Conservation (phyloP, 2,329 filamentous ascomycete species). For the Magnaporthiopsis incrustans region DNA sequence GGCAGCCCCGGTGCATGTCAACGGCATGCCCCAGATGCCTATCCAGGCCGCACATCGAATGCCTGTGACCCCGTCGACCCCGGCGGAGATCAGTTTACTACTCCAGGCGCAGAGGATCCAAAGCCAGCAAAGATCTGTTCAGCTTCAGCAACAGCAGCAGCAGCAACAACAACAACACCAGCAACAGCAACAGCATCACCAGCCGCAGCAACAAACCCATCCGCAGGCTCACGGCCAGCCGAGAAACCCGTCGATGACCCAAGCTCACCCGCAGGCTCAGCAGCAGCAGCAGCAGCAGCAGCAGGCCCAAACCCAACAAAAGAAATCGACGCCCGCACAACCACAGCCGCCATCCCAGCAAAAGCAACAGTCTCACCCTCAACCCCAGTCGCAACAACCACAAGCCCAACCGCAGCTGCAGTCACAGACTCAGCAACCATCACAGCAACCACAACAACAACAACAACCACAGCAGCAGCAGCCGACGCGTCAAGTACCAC, state of each 20-base stretch:
- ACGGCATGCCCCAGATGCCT: conserved; percentile 59
- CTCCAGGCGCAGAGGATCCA: conserved; percentile 60
- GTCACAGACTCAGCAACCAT: conserved; percentile 31
- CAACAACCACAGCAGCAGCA: conserved; percentile 30
- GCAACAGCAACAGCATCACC: conserved; percentile 13
- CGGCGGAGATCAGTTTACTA: conserved; percentile 46
- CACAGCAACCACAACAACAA: conserved; percentile 26
- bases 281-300: conserved; percentile 19
- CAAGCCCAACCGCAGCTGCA: conserved; percentile 47
- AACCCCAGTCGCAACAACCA: conserved; percentile 19
- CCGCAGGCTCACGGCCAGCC: conserved; percentile 45
- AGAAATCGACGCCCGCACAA: conserved; percentile 25
- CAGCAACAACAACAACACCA: conserved; percentile 22
- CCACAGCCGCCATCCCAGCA: conserved; percentile 19
- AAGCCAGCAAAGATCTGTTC: conserved; percentile 49
- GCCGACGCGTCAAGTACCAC: conserved; percentile 29
- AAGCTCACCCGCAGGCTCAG: conserved; percentile 14
- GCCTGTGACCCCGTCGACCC: conserved; percentile 37
- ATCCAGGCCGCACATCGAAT: conserved; percentile 52
- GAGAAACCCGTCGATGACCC: conserved; percentile 33
- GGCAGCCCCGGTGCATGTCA: conserved; percentile 50
- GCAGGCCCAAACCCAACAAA: conserved; percentile 27
- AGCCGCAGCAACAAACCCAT: conserved; percentile 52
- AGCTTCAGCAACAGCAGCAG: conserved; percentile 20
- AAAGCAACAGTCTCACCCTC: conserved; percentile 19